Evolutionary conservation across 306 rosid species (phyloP), one percentile per base, ranked within the genome.

Genomic region (Fragaria vesca): DNA sequence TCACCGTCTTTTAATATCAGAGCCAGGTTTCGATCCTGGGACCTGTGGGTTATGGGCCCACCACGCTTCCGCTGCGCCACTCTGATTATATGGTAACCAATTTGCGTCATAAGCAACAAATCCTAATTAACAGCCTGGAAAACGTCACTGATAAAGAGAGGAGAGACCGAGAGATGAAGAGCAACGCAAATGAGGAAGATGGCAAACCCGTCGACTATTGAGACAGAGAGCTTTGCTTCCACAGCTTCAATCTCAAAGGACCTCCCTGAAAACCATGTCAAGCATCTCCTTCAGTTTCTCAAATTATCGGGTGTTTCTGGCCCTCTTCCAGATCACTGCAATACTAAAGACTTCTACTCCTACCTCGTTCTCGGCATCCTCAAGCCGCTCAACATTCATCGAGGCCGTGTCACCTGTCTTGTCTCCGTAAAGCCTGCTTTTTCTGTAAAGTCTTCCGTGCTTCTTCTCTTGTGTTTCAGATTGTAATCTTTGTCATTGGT

Each of bases 361-460:
- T 65, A 83, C 66, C 38, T 87, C 72, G 6, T 74, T 34, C 69
- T 75, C 42, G 76, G 71, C 15, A 66, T 72, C 70, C 75, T 88
- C 40, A 73, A 73, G 54, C 86, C 76, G 65, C 80, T 68, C 26
- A 43, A 21, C 58, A 16, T 76, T 9, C 54, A 69, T 16, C 84
- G 81, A 8, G 91, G 89, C 79, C 84, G 71, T 24, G 17, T 85
- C 76, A 72, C 87, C 75, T 88, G 85, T 68, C 80, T 80, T 46
- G 79, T 88, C 75, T 40, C 79, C 36, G 84, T 81, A 74, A 66
- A 80, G 7, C 86, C 89, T 45, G 75, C 66, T 30, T 26, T 85
- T 42, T 12, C 40, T 32, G 91, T 88, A 83, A 76, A 20, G 32
- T 50, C 26, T 50, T 26, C 73, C 30, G 8, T 4, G 2, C 11